phyloP scores from a whole-genome alignment of 2,329 filamentous ascomycete genomes.

The Aspergillus tubingensis region DNA sequence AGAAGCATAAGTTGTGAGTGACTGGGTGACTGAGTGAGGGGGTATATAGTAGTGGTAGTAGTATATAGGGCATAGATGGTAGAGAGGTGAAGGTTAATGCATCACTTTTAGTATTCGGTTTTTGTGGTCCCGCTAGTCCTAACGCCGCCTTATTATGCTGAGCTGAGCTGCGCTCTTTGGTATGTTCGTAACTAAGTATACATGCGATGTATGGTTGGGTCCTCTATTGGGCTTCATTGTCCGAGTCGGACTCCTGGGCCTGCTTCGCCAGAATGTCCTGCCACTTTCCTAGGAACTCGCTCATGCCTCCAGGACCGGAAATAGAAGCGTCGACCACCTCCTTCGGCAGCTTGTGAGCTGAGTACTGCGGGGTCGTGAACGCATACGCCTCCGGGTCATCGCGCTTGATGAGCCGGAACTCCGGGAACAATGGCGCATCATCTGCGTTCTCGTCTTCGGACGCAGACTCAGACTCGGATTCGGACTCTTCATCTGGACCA shows the following conservation, averaged over 20 bases:
- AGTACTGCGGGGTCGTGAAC: constrained; percentile 84
- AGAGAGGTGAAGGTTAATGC: too few species aligned
- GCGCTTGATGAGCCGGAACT: constrained; percentile 78
- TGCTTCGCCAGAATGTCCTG: constrained; percentile 57
- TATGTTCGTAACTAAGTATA: too few species aligned
- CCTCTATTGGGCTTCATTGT: constrained; percentile 33
- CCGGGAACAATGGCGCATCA: constrained; percentile 61
- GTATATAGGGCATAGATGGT: background rate
- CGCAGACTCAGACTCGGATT: constrained; percentile 33
- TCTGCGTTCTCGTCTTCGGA: constrained; percentile 47
- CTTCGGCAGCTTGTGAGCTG: constrained; percentile 90
- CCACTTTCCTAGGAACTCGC: constrained; percentile 79
- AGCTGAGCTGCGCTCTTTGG: too few species aligned
- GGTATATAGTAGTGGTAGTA: background rate
- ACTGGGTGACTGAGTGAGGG: background rate
- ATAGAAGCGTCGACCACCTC: constrained; percentile 77
- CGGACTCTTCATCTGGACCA: constrained; percentile 26
- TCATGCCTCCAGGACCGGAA: constrained; percentile 71
- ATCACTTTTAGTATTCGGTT: background rate
- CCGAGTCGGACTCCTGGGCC: constrained; percentile 40
- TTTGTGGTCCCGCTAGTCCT: background rate
- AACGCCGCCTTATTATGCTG: constrained; percentile 16
- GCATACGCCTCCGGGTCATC: constrained; percentile 88
- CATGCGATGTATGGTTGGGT: background rate
- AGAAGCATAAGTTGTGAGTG: constrained; percentile 83